These are phyloP conservation scores for Ceratocystis cacaofunesta DNA, from an alignment of 2,329 filamentous ascomycete species.

Conservation along the genomic window DNA sequence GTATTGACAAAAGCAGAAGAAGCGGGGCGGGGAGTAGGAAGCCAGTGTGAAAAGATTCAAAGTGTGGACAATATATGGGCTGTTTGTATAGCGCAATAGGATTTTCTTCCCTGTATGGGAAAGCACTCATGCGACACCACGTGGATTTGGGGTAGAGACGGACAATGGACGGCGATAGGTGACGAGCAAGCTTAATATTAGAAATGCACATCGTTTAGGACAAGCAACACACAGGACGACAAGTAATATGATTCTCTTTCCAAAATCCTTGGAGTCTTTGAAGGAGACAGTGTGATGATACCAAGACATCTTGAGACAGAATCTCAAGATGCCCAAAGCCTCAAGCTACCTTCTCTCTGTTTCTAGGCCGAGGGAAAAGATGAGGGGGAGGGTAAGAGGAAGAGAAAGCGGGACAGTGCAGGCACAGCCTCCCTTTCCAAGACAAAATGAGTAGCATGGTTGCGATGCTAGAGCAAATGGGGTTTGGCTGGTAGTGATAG, in stretches of 20 bases:
- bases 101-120: neutral
- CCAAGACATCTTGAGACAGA: neutral
- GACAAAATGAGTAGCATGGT: neutral
- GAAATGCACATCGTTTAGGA: neutral
- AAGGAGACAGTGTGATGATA: neutral
- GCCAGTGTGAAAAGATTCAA: neutral
- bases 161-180: neutral
- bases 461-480: neutral
- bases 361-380: no score
- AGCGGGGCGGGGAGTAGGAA: neutral
- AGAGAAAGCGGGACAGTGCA: neutral
- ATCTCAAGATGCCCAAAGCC: neutral
- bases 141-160: neutral
- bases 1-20: neutral
- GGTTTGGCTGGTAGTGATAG: neutral
- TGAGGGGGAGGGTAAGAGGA: neutral
- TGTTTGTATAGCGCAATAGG: neutral
- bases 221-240: neutral
- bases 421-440: neutral
- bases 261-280: neutral
- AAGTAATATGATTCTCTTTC: neutral
- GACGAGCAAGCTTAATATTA: neutral
- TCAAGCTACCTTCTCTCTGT: neutral
- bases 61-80: neutral
- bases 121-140: neutral